Conservation (phyloP, 495 filamentous ascomycete species). For the Xylaria nigripes region DNA sequence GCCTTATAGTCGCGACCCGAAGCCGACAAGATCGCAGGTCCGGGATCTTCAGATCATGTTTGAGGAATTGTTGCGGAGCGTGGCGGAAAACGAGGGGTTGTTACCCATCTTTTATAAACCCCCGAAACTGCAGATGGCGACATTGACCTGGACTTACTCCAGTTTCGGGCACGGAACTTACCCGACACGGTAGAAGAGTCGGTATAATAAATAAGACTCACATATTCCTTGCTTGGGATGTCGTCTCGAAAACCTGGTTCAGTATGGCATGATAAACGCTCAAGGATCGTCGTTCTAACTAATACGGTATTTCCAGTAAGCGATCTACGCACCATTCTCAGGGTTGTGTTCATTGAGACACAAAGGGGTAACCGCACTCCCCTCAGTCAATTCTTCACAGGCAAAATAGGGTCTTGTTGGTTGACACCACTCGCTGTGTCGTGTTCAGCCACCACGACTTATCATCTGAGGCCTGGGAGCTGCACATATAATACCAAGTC, state of each 20-base stretch:
- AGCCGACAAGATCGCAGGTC: constrained; percentile 20
- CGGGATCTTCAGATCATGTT: constrained; percentile 24
- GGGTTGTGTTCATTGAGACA: too few species aligned
- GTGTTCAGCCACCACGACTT: not conserved
- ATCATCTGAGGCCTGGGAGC: not conserved
- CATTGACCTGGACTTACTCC: constrained; percentile 24
- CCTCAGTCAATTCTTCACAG: not conserved
- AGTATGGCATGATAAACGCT: too few species aligned
- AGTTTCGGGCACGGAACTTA: not conserved
- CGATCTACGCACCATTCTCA: too few species aligned
- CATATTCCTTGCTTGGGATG: too few species aligned
- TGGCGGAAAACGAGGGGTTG: constrained; percentile 11
- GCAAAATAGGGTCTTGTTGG: not conserved
- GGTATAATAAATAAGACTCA: too few species aligned
- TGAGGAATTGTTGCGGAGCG: constrained; percentile 20
- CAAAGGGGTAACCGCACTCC: not conserved
- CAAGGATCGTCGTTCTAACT: too few species aligned
- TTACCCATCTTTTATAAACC: constrained; percentile 4
- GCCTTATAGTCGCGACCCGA: constrained; percentile 16
- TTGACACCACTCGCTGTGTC: not conserved
- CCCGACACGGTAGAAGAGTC: not conserved
- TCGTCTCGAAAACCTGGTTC: too few species aligned
- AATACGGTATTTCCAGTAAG: too few species aligned
- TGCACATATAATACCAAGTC: not conserved
- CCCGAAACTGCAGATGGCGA: constrained; percentile 21